Evolutionary conservation across 768 basidiomycete species (phyloP), one percentile per base, ranked within the genome.

Genomic region (Candolleomyces eurysporus): DNA sequence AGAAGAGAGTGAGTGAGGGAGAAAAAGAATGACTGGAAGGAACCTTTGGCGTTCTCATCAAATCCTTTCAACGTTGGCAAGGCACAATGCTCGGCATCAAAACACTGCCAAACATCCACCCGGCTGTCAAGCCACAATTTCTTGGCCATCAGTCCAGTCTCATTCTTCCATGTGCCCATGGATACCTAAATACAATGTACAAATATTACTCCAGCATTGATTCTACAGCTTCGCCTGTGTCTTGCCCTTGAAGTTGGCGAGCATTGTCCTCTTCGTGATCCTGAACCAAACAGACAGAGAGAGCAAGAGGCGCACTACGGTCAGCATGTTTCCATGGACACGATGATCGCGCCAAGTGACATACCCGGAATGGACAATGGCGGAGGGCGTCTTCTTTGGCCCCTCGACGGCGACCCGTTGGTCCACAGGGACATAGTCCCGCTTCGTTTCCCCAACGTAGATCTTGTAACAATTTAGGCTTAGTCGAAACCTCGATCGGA

Each of bases 321-420:
- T n/a, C 52, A 59, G 48, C 48, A 58, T 57, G 74, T 79, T 69
- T 73, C 68, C 74, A 79, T 78, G 77, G 71, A 65, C 75, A 76
- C 71, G 66, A 64, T 68, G 69, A 67, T 62, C 52, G 59, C 63
- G 19, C 16, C 16, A 46, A 21, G 19, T 4, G 48, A 78, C 90
- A 77, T 74, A 92, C 91, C 91, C 91, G 54, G 90, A 91, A 72
- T 92, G 91, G 59, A 77, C 73, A 46, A 92, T 81, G 13, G 74
- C 70, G 14, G 86, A 87, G 11, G 91, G 90, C 22, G 82, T 86
- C 66, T 84, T 80, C 70, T 77, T 81, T 30, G 69, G 67, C 5
- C 84, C 88, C 59, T 84, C 80, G 22, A 86, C 84, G 11, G 78
- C 73, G 13, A 72, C 73, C 40, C 94, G 85, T 54, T 86, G 74